phyloP scores from a whole-genome alignment of 2,329 filamentous ascomycete species.

The Claviceps spartinae region DNA sequence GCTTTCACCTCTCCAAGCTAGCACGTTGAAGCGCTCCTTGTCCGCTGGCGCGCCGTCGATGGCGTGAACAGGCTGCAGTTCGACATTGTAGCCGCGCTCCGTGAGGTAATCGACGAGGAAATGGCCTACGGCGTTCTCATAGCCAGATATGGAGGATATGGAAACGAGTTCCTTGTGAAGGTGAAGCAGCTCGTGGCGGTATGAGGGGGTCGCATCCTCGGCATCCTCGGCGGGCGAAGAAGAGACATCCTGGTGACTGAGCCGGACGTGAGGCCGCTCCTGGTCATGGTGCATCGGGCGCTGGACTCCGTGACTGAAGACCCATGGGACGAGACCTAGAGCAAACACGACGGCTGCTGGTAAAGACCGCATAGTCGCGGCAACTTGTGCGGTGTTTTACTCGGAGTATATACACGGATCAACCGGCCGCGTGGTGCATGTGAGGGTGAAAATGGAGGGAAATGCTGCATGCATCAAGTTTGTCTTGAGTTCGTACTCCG shows the following conservation, averaged over 20 bases:
- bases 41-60: slow-evolving; percentile 16
- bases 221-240: background rate
- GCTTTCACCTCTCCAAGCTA: slow-evolving; percentile 46
- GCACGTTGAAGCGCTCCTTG: slow-evolving; percentile 50
- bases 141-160: slow-evolving; percentile 56
- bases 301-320: slow-evolving; percentile 4
- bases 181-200: slow-evolving; percentile 43
- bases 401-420: background rate
- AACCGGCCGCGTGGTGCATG: background rate
- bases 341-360: slow-evolving; percentile 2
- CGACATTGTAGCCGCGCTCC: slow-evolving; percentile 27
- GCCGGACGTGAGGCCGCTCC: background rate
- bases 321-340: slow-evolving; percentile 5
- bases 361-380: slow-evolving; percentile 1
- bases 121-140: slow-evolving; percentile 54
- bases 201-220: slow-evolving; percentile 16
- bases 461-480: no score
- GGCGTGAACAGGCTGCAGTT: slow-evolving; percentile 27
- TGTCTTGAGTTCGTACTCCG: no score
- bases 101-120: slow-evolving; percentile 57
- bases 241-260: background rate
- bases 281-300: slow-evolving; percentile 1
- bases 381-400: background rate
- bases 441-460: no score
- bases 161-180: slow-evolving; percentile 66